Evolutionary conservation across 2,329 filamentous ascomycete species (phyloP), one percentile per base, ranked within the genome.

Genomic region (Aureobasidium sp.): DNA sequence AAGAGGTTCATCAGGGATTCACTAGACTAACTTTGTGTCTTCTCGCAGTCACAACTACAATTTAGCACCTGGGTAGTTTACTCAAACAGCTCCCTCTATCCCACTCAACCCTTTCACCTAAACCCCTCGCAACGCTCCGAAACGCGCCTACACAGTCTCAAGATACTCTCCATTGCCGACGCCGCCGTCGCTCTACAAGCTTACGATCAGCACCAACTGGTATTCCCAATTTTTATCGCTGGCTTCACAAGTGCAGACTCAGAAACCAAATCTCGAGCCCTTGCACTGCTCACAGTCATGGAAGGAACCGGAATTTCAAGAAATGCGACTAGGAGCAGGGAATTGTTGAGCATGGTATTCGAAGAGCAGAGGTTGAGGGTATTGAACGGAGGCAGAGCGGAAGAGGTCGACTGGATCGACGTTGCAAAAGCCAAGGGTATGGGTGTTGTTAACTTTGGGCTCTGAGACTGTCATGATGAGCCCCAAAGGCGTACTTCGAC

Each of bases 161-260:
- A 76, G 44, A 80, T 83, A 50, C 68, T 82, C 2, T 71, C 75
- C 10, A 71, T 79, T 14, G 76, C 77, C 6, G 71, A 74, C 34
- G 69, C 71, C 10, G 75, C 79, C 1, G 67, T 78, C 5, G 70
- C 72, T 21, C 68, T 70, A 3, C 71, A 71, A 5, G 73, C 74
- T 11, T 71, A 74, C 14, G 74, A 79, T 48, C 73, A 75, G 16
- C 74, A 78, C 27, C 79, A 79, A 61, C 67, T 80, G 5, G 73
- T 81, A 2, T 83, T 84, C 63, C 81, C 82, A 0, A 65, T 83
- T 0, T 83, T 84, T 67, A 76, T 84, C 62, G 79, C 81, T 0
- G 82, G 81, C 3, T 74, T 78, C 21, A 76, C 77, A 11, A 71
- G 74, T 2, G 70, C 67, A 0, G 72, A 76, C 29, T 70, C 70